Percentiles rank a stretch among this genome's conserved stretches.
phyloP scores from a whole-genome alignment of 345 rosid species.

The Crucihimalaya himalaica region DNA sequence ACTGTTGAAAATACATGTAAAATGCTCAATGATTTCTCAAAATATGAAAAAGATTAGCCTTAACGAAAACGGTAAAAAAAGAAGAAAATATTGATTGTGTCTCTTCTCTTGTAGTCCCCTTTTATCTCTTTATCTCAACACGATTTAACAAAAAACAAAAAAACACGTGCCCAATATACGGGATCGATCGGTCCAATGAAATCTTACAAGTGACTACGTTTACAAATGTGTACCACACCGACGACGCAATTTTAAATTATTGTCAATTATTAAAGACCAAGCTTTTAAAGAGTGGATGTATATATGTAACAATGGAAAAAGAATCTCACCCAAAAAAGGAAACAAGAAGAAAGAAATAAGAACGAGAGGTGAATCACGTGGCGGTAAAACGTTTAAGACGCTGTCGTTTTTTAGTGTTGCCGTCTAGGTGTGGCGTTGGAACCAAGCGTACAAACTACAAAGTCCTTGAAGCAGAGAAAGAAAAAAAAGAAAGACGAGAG shows the following conservation, averaged over 20 bases:
- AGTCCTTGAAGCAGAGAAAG: conserved; percentile 6
- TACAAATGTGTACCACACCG: conserved; percentile 2
- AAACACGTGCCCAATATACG: background rate
- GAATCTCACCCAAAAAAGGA: background rate
- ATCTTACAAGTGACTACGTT: background rate
- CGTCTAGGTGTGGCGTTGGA: conserved; percentile 36
- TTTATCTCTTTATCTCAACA: no score
- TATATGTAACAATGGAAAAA: background rate
- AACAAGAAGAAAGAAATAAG: background rate
- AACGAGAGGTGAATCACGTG: conserved; percentile 22
- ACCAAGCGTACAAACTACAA: conserved; percentile 32
- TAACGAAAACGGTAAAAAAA: no score
- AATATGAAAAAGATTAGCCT: no score
- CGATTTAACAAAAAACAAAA: background rate
- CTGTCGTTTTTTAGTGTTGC: conserved; percentile 7
- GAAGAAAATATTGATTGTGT: no score
- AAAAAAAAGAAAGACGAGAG: background rate
- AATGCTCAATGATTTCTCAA: no score
- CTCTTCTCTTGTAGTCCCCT: no score
- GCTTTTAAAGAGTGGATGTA: conserved; percentile 5
- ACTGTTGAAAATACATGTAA: no score
- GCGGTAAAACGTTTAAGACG: conserved; percentile 27
- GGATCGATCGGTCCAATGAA: background rate
- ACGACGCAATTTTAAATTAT: background rate
- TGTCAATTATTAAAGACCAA: background rate